Conservation (phyloP, 495 filamentous ascomycete species). For the Cercophora samala region DNA sequence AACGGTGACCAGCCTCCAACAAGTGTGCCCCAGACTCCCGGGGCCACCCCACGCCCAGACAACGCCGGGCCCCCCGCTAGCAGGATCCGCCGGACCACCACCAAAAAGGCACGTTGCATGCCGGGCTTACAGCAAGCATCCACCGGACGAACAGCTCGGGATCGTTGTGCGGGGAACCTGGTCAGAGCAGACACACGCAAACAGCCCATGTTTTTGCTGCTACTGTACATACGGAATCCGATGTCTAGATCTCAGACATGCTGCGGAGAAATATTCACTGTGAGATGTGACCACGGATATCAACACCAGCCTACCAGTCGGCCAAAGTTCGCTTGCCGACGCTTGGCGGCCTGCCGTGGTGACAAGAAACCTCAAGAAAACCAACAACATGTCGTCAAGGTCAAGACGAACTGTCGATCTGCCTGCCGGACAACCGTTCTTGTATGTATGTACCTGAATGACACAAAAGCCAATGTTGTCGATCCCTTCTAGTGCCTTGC, state of each 20-base stretch:
- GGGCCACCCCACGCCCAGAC: constrained; percentile 5
- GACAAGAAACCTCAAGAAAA: too few relatives aligned
- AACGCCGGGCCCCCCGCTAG: constrained; percentile 1
- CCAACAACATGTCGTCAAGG: not conserved
- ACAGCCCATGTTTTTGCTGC: too few relatives aligned
- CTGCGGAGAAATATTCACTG: too few relatives aligned
- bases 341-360: too few relatives aligned
- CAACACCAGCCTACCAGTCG: not conserved
- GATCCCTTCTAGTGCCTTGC: not conserved
- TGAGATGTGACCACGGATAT: not conserved
- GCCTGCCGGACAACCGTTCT: not conserved
- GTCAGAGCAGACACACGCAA: not conserved
- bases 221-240: too few relatives aligned
- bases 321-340: not conserved
- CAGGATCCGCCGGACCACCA: constrained; percentile 1
- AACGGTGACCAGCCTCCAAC: not conserved
- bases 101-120: constrained; percentile 3
- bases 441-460: not conserved
- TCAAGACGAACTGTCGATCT: not conserved
- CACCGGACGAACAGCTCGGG: not conserved
- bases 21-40: not conserved
- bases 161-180: constrained; percentile 11
- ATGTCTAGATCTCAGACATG: too few relatives aligned
- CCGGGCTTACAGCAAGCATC: not conserved
- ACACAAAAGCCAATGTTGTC: not conserved